These are phyloP conservation scores for Lecanosticta acicola DNA, from an alignment of 2,329 filamentous ascomycete species.

Conservation along the genomic window DNA sequence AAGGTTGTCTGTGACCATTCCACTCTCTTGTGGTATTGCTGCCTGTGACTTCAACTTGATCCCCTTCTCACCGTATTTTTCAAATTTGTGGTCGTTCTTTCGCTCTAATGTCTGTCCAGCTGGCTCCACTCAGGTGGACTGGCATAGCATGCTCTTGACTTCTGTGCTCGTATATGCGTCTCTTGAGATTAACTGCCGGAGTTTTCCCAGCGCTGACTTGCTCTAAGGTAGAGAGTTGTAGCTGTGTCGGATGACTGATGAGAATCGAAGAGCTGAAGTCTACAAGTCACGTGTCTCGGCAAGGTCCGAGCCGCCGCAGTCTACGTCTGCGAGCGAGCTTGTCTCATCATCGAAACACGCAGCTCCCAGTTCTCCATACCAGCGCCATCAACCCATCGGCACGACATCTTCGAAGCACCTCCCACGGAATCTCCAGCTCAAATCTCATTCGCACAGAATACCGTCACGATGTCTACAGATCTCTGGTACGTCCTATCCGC, in stretches of 20 bases:
- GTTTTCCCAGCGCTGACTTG: too few relatives aligned
- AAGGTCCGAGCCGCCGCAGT: too few relatives aligned
- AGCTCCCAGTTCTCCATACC: not conserved
- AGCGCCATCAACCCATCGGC: not conserved
- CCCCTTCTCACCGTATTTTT: not conserved
- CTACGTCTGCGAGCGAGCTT: not conserved
- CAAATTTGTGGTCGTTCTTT: not conserved
- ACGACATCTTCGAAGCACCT: not conserved
- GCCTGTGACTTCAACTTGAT: too few relatives aligned
- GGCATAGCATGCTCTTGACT: not conserved
- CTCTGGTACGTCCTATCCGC: conserved; percentile 56
- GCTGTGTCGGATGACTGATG: too few relatives aligned
- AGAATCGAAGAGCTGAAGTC: too few relatives aligned
- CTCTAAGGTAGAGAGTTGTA: not conserved
- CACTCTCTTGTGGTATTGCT: too few relatives aligned
- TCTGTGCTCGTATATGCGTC: not conserved
- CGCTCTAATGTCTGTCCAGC: not conserved
- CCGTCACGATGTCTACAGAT: conserved; percentile 66
- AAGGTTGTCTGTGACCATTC: conserved; percentile 4
- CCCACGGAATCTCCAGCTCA: not conserved
- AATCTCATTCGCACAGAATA: not conserved
- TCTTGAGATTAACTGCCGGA: not conserved
- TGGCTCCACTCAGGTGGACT: not conserved
- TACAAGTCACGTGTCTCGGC: not conserved
- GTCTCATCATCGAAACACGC: conserved; percentile 1